A percentile compares a stretch with the other conserved stretches of the same genome.
Conservation (phyloP, 2,329 filamentous ascomycete species). For the Bipolaris gigantea region DNA sequence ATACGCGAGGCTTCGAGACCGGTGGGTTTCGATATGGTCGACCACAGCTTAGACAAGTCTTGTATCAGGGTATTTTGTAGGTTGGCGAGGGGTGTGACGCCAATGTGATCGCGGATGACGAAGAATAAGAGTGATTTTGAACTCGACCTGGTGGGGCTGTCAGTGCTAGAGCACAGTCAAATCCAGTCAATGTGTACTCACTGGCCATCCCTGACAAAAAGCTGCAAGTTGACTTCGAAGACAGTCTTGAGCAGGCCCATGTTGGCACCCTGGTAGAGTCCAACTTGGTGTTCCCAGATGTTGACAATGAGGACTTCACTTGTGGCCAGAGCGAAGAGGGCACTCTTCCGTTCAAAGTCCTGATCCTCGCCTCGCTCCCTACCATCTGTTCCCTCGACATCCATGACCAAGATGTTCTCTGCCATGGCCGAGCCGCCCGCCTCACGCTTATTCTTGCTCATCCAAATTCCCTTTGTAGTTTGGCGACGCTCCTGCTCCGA, state of each 20-base stretch:
- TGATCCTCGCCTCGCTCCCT: conserved; percentile 96
- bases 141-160: conserved; percentile 63
- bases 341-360: conserved; percentile 98
- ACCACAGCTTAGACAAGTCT: conserved; percentile 90
- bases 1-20: conserved; percentile 88
- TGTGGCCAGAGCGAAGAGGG: conserved; percentile 92
- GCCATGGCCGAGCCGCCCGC: conserved; percentile 68
- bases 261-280: conserved; percentile 96
- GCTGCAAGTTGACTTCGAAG: conserved; percentile 95
- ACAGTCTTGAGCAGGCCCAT: conserved; percentile 99
- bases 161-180: conserved; percentile 12
- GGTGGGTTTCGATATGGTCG: conserved; percentile 84
- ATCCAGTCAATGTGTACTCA: conserved; percentile 51
- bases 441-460: conserved; percentile 88
- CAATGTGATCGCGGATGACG: conserved; percentile 95
- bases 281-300: conserved; percentile 99
- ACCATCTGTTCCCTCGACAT: conserved; percentile 96
- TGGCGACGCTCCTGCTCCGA: conserved; percentile 90
- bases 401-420: conserved; percentile 98
- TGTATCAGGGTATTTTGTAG: conserved; percentile 87
- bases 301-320: conserved; percentile 98
- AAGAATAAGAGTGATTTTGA: conserved; percentile 95
- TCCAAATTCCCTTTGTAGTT: conserved; percentile 99
- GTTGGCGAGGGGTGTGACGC: conserved; percentile 85
- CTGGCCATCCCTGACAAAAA: conserved; percentile 95